Conservation (phyloP, 2,329 filamentous ascomycete genomes). For the Grosmannia clavigera region DNA sequence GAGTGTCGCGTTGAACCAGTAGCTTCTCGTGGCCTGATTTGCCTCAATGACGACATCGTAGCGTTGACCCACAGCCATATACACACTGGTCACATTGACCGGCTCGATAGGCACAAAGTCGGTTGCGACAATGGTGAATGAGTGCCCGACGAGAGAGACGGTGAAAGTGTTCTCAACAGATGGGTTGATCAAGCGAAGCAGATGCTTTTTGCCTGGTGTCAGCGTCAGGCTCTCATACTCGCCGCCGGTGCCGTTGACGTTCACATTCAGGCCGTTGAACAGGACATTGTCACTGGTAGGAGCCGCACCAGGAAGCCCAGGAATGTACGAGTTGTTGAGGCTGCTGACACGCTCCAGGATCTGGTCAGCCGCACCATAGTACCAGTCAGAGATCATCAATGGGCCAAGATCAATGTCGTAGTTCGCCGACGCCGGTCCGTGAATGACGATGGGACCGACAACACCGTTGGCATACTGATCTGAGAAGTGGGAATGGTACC, state of each 20-base stretch:
- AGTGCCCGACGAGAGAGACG: constrained; percentile 27
- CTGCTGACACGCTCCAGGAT: constrained; percentile 20
- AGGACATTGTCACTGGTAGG: constrained; percentile 28
- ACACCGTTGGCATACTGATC: constrained; percentile 40
- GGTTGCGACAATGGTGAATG: constrained; percentile 35
- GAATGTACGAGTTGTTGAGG: constrained; percentile 12
- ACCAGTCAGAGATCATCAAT: constrained; percentile 48
- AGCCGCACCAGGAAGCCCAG: constrained; percentile 7
- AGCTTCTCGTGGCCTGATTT: constrained; percentile 21
- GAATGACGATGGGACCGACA: constrained; percentile 35
- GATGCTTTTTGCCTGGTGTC: constrained; percentile 32
- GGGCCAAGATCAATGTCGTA: constrained; percentile 41
- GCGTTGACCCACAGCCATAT: constrained; percentile 33
- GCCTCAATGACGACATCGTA: constrained; percentile 34
- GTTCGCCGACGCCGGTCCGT: constrained; percentile 33
- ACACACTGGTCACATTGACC: constrained; percentile 34
- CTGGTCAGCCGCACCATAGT: constrained; percentile 30
- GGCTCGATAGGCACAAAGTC: constrained; percentile 41
- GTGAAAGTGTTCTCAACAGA: constrained; percentile 36
- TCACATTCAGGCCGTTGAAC: constrained; percentile 30
- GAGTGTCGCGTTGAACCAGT: constrained; percentile 30
- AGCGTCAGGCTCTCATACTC: constrained; percentile 23
- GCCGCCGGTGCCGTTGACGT: constrained; percentile 19
- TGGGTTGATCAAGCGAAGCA: constrained; percentile 37
- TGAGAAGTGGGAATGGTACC: constrained; percentile 39